Evolutionary conservation across 495 filamentous ascomycete genomes (phyloP), one percentile per base, ranked within the genome.

Genomic region (Entonaema liquescens): DNA sequence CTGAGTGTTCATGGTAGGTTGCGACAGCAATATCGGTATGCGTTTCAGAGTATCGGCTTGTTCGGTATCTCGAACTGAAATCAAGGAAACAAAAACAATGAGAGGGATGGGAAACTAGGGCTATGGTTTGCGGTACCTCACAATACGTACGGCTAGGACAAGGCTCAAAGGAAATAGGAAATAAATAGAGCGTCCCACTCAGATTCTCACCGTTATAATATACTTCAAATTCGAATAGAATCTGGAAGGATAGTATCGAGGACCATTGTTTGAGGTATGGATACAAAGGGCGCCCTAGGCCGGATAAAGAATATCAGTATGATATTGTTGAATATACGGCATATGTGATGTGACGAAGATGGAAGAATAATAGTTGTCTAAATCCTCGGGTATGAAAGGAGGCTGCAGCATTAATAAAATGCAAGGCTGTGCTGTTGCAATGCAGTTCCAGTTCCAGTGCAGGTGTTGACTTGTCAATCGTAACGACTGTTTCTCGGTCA

Each of bases 191-290:
- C 1, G 36, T 35, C 26, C 33, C 19, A 50, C 56, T 65, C 60
- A 62, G 35, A 62, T 62, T 33, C 65, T 73, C 65, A 73, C 70
- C 62, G 52, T 73, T 31, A 44, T 66, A 33, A 44, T 50, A 54
- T 17, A 33, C 38, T 13, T 57, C 15, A 60, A 55, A 68, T 53
- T 59, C 52, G 63, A 55, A 33, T 31, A 62, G 21, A 68, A 63
- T 54, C 15, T 26, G 61, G 40, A 59, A 38, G 64, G 62, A 40
- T 38, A 58, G 15, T 17, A 62, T 57, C 52, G 64, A 59, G 58
- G 59, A 67, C 64, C 54, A 75, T 73, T 66, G 64, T 73, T 40
- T 56, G 36, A 62, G 17, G 17, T 38, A 11, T 17, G 23, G 29
- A 38, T 35, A 62, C 63, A 70, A 68, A 73, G 75, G 62, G 62